A percentile compares a stretch with the other conserved stretches of the same genome.
phyloP scores from a whole-genome alignment of 176 grass and related monocot species.

The Phoenix dactylifera region DNA sequence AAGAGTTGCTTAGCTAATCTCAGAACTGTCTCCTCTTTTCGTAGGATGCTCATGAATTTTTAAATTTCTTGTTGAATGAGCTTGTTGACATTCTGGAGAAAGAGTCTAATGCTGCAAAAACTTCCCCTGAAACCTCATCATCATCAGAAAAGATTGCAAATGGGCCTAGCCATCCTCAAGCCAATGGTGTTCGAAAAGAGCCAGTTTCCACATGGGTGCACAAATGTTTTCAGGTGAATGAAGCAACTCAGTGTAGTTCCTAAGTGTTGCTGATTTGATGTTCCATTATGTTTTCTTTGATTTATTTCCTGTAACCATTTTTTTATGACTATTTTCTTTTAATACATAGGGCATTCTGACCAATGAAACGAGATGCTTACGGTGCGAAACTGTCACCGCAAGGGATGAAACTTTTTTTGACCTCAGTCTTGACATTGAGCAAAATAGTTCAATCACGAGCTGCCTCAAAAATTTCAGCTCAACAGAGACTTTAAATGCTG shows the following conservation, averaged over 20 bases:
- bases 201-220: constrained; percentile 23
- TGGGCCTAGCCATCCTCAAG: constrained; percentile 6
- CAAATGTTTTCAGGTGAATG: constrained; percentile 21
- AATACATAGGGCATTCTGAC: constrained; percentile 20
- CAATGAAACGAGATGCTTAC: constrained; percentile 29
- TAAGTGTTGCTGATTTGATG: not conserved
- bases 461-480: constrained; percentile 30
- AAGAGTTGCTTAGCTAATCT: not conserved
- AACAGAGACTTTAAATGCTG: constrained; percentile 28
- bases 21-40: constrained; percentile 13
- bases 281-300: too few species aligned
- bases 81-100: constrained; percentile 28
- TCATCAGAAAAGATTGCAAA: constrained; percentile 14
- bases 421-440: constrained; percentile 27
- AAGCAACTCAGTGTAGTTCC: not conserved
- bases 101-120: constrained; percentile 13
- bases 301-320: too few species aligned
- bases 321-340: too few species aligned
- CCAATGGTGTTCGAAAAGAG: constrained; percentile 15
- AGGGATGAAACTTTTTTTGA: constrained; percentile 30
- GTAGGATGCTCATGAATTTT: constrained; percentile 32
- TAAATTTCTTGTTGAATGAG: constrained; percentile 28
- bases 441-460: constrained; percentile 30
- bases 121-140: constrained; percentile 7
- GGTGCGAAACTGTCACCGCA: constrained; percentile 26